Conservation (phyloP, 1,284 basidiomycete species). For the Exobasidium cylindrosporum region DNA sequence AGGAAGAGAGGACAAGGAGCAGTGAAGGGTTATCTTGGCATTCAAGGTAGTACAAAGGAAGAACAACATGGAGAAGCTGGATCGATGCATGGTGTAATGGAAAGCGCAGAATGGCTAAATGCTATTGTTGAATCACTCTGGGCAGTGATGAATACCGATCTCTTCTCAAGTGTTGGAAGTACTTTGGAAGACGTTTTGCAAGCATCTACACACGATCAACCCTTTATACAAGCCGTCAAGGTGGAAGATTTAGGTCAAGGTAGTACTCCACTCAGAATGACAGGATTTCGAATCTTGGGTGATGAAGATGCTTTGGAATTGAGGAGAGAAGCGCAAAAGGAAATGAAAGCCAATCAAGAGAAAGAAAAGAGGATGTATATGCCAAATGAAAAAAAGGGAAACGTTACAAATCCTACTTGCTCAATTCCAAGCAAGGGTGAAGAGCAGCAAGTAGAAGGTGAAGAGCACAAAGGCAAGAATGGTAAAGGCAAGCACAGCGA, state of each 20-base stretch:
- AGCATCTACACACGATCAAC: conserved; percentile 24
- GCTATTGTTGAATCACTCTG: conserved; percentile 28
- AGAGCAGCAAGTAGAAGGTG: conserved; percentile 3
- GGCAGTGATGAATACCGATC: conserved; percentile 31
- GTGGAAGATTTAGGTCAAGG: conserved; percentile 36
- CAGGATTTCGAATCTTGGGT: conserved; percentile 25
- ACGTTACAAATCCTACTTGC: background rate
- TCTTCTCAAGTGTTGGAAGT: conserved; percentile 26
- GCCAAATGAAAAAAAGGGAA: conserved; percentile 4
- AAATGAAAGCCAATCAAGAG: background rate
- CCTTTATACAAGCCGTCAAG: conserved; percentile 36
- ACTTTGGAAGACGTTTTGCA: conserved; percentile 42
- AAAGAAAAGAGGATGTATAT: conserved; percentile 7
- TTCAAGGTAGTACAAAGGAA: no score
- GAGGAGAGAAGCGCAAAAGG: background rate
- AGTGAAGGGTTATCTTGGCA: background rate
- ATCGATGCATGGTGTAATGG: conserved; percentile 9
- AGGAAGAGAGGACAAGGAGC: conserved; percentile 15
- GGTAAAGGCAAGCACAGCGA: conserved; percentile 4
- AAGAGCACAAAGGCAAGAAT: background rate
- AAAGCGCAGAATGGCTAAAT: conserved; percentile 41
- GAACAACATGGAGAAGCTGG: background rate
- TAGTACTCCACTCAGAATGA: conserved; percentile 31
- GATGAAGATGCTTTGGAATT: conserved; percentile 21
- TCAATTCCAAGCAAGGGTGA: background rate